These are phyloP conservation scores for Simplicillium aogashimaense DNA, from an alignment of 2,329 filamentous ascomycete species.

Conservation along the genomic window DNA sequence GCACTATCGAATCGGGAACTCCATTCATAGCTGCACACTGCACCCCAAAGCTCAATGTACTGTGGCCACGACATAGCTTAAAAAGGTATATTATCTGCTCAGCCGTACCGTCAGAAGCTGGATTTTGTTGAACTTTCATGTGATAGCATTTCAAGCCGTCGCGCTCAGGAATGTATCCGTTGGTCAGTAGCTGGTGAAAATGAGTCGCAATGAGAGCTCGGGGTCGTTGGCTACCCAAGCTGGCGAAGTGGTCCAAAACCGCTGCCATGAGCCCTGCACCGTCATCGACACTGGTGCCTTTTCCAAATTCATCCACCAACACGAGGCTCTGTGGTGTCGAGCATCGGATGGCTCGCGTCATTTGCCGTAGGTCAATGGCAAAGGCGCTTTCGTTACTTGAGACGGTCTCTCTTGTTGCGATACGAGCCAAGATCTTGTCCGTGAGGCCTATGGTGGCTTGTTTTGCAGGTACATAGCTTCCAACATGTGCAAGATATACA, in stretches of 20 bases:
- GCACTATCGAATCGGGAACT: slow-evolving; percentile 60
- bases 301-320: slow-evolving; percentile 86
- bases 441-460: slow-evolving; percentile 73
- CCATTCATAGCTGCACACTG: slow-evolving; percentile 82
- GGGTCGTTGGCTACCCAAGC: slow-evolving; percentile 33
- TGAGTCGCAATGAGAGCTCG: slow-evolving; percentile 54
- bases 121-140: slow-evolving; percentile 60
- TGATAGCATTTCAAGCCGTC: no score
- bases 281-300: slow-evolving; percentile 49
- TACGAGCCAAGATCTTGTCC: slow-evolving; percentile 83
- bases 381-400: slow-evolving; percentile 52
- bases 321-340: slow-evolving; percentile 70
- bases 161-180: no score
- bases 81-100: slow-evolving; percentile 69
- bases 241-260: slow-evolving; percentile 45
- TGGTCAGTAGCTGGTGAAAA: slow-evolving; percentile 52
- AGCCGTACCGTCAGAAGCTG: slow-evolving; percentile 35
- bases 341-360: slow-evolving; percentile 64
- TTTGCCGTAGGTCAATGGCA: slow-evolving; percentile 76
- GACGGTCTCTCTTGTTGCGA: slow-evolving; percentile 62
- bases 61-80: slow-evolving; percentile 56
- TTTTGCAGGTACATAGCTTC: slow-evolving; percentile 81
- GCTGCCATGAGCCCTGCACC: slow-evolving; percentile 50
- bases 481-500: slow-evolving; percentile 85
- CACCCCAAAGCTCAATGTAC: slow-evolving; percentile 74